phyloP scores from a whole-genome alignment of 257 asterid genomes.

The Coffea canephora region DNA sequence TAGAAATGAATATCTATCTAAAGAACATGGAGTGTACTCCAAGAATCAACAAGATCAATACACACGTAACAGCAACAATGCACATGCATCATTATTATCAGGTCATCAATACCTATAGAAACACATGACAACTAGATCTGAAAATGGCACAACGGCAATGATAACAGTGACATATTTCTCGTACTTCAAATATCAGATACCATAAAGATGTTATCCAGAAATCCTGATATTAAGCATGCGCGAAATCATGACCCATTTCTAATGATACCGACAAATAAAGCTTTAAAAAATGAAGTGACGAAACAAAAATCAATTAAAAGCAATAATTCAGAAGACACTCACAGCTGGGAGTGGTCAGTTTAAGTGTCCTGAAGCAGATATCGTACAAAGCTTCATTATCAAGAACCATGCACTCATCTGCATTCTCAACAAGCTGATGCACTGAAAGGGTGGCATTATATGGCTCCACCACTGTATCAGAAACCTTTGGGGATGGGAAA shows the following conservation, averaged over 20 bases:
- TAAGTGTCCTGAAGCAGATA: constrained; percentile 76
- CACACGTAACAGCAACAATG: background rate
- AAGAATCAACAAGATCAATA: background rate
- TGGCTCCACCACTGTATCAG: constrained; percentile 85
- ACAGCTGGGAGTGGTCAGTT: constrained; percentile 89
- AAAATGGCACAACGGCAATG: background rate
- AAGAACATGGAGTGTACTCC: background rate
- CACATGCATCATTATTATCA: background rate
- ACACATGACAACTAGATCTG: background rate
- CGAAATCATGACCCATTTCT: background rate
- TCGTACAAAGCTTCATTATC: constrained; percentile 82
- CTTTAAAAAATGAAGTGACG: background rate
- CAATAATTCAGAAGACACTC: constrained; percentile 29
- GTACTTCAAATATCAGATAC: background rate
- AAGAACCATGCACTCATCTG: constrained; percentile 89
- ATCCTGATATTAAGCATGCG: background rate
- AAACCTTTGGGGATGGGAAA: constrained; percentile 83
- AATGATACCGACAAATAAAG: background rate
- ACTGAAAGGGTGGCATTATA: constrained; percentile 82
- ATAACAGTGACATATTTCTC: background rate
- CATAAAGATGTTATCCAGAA: background rate
- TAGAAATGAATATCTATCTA: background rate
- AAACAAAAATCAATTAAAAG: background rate
- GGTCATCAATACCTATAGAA: background rate
- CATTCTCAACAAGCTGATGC: constrained; percentile 88